phyloP scores from a whole-genome alignment of 2,329 filamentous ascomycete genomes.

The Calonectria pteridis region DNA sequence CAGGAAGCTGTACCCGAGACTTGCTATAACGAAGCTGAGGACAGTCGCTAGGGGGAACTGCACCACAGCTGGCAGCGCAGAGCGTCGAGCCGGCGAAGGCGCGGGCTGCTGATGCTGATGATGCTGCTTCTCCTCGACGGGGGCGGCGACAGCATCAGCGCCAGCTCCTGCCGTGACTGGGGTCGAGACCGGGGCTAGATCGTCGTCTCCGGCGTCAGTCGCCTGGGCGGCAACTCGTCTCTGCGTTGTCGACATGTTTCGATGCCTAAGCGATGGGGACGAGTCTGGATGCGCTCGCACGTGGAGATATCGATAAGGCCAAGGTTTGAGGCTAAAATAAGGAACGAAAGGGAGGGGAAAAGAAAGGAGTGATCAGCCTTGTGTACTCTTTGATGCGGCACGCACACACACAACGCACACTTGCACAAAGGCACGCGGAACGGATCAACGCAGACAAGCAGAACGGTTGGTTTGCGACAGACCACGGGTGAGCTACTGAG shows the following conservation, averaged over 20 bases:
- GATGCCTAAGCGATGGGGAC: background rate
- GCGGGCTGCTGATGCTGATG: background rate
- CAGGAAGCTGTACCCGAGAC: slow-evolving; percentile 72
- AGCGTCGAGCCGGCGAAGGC: slow-evolving; percentile 15
- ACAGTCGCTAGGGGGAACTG: slow-evolving; percentile 66
- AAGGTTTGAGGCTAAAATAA: background rate
- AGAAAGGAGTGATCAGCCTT: slow-evolving; percentile 1
- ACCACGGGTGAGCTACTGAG: background rate
- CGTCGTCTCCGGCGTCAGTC: slow-evolving; percentile 33
- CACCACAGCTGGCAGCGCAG: slow-evolving; percentile 57
- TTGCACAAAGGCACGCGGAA: background rate
- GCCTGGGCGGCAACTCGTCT: slow-evolving; percentile 38
- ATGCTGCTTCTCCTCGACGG: background rate
- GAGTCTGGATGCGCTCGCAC: background rate
- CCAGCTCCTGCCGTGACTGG: background rate
- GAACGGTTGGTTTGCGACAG: slow-evolving; percentile 20
- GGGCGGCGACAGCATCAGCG: background rate
- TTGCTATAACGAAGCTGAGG: slow-evolving; percentile 72
- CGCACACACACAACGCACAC: background rate
- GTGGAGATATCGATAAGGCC: background rate
- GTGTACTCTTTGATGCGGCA: background rate
- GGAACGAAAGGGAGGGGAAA: background rate
- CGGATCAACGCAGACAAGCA: slow-evolving; percentile 1
- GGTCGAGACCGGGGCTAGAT: slow-evolving; percentile 28
- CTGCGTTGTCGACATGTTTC: slow-evolving; percentile 32